phyloP scores from a whole-genome alignment of 2,329 filamentous ascomycete species.

The Arthrobotrys iridis region DNA sequence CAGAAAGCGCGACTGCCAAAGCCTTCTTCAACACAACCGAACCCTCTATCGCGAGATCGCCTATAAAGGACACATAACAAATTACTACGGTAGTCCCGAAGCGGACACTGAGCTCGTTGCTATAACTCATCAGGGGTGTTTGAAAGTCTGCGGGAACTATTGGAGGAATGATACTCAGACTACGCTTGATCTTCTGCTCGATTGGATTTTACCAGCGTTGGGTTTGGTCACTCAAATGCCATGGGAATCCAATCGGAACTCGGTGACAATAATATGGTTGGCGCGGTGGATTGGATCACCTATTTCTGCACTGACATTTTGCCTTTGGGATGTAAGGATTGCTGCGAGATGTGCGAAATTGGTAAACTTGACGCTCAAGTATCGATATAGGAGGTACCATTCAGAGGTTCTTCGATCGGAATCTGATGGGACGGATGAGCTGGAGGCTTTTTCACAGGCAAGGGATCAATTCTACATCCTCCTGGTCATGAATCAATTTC shows the following conservation, averaged over 20 bases:
- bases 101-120: slow-evolving; percentile 41
- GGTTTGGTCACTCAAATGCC: slow-evolving; percentile 57
- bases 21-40: slow-evolving; percentile 47
- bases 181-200: slow-evolving; percentile 43
- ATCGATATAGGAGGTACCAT: slow-evolving; percentile 26
- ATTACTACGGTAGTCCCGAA: slow-evolving; percentile 47
- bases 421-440: slow-evolving; percentile 25
- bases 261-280: slow-evolving; percentile 53
- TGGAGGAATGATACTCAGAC: slow-evolving; percentile 49
- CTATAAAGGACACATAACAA: slow-evolving; percentile 45
- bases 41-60: slow-evolving; percentile 38
- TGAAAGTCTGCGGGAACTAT: slow-evolving; percentile 39
- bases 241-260: slow-evolving; percentile 57
- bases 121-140: slow-evolving; percentile 44
- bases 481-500: slow-evolving; percentile 63
- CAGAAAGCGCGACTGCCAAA: slow-evolving; percentile 30
- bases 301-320: slow-evolving; percentile 58
- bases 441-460: slow-evolving; percentile 38
- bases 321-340: slow-evolving; percentile 61
- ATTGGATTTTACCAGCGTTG: slow-evolving; percentile 57
- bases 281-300: slow-evolving; percentile 59
- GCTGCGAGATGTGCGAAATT: slow-evolving; percentile 59
- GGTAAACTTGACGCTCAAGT: slow-evolving; percentile 57
- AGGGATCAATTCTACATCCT: slow-evolving; percentile 64
- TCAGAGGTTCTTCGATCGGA: slow-evolving; percentile 22